These are phyloP conservation scores for Phyllosticta citrichinensis DNA, from an alignment of 2,329 filamentous ascomycete genomes.

Conservation along the genomic window DNA sequence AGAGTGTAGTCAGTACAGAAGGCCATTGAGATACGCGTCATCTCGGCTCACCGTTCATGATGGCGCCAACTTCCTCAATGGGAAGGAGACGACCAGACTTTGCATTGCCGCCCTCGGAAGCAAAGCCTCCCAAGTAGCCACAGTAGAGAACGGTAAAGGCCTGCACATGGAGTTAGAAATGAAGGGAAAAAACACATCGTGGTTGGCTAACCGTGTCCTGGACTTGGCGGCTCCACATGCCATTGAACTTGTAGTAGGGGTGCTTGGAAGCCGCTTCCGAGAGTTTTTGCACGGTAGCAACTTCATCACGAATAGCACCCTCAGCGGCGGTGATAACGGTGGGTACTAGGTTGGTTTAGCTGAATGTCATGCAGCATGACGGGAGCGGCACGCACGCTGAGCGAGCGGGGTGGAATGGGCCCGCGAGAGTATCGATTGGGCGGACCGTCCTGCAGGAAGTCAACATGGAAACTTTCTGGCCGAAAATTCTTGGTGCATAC, in stretches of 20 bases:
- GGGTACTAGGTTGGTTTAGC: constrained; percentile 44
- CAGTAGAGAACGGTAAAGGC: constrained; percentile 49
- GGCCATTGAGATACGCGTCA: background rate
- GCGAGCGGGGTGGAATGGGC: constrained; percentile 76
- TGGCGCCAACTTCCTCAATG: constrained; percentile 74
- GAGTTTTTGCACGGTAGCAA: constrained; percentile 60
- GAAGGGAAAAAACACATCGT: background rate
- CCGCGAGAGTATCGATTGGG: constrained; percentile 74
- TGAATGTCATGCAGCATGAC: constrained; percentile 9
- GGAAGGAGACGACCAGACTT: constrained; percentile 61
- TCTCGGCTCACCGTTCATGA: constrained; percentile 54
- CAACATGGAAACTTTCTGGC: background rate
- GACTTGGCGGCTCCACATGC: constrained; percentile 71
- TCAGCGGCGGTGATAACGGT: constrained; percentile 61
- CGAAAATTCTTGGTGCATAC: constrained; percentile 25
- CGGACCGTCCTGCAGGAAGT: constrained; percentile 50
- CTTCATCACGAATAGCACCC: constrained; percentile 59
- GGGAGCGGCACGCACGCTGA: constrained; percentile 39
- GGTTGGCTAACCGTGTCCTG: constrained; percentile 61
- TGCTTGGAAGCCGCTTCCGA: constrained; percentile 66
- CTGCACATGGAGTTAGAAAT: constrained; percentile 23
- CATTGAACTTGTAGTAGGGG: constrained; percentile 98
- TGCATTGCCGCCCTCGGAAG: constrained; percentile 39
- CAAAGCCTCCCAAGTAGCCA: constrained; percentile 73
- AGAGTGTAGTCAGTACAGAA: background rate